Evolutionary conservation across 2,329 filamentous ascomycete species (phyloP).

Genomic region (Pseudogymnoascus sp.): DNA sequence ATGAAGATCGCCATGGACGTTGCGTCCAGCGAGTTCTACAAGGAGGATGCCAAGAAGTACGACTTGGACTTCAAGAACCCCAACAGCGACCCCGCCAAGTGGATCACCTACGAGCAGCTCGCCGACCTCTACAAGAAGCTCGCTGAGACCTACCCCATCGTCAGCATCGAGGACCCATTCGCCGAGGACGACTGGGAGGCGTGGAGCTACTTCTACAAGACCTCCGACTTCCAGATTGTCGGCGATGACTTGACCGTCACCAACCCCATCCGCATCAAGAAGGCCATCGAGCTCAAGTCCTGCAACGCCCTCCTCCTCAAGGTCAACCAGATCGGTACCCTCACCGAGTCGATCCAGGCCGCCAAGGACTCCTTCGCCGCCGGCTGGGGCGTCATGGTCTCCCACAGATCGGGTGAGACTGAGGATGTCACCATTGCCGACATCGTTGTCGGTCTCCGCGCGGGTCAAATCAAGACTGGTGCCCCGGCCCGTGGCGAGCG

Average conservation of each 20-base stretch:
- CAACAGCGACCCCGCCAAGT: conserved; percentile 90
- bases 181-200: conserved; percentile 99
- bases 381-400: conserved; percentile 99
- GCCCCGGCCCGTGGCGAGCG: conserved; percentile 94
- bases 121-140: conserved; percentile 85
- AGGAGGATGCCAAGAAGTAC: conserved; percentile 96
- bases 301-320: conserved; percentile 98
- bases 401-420: conserved; percentile 97
- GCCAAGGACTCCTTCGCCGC: conserved; percentile 97
- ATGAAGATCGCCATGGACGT: conserved; percentile 99
- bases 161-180: conserved; percentile 98
- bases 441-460: conserved; percentile 91
- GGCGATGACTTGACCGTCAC: conserved; percentile 98
- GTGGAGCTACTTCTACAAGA: conserved; percentile 99
- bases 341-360: conserved; percentile 97
- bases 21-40: conserved; percentile 99
- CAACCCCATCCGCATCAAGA: conserved; percentile 98
- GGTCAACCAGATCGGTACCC: conserved; percentile 99
- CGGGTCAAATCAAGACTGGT: conserved; percentile 98
- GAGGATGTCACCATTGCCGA: conserved; percentile 99
- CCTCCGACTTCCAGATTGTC: conserved; percentile 95
- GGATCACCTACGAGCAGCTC: conserved; percentile 97
- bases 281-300: conserved; percentile 97
- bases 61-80: conserved; percentile 99
- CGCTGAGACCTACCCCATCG: conserved; percentile 92